Evolutionary conservation across 2,329 filamentous ascomycete species (phyloP).

Genomic region (Celoporthe dispersa): DNA sequence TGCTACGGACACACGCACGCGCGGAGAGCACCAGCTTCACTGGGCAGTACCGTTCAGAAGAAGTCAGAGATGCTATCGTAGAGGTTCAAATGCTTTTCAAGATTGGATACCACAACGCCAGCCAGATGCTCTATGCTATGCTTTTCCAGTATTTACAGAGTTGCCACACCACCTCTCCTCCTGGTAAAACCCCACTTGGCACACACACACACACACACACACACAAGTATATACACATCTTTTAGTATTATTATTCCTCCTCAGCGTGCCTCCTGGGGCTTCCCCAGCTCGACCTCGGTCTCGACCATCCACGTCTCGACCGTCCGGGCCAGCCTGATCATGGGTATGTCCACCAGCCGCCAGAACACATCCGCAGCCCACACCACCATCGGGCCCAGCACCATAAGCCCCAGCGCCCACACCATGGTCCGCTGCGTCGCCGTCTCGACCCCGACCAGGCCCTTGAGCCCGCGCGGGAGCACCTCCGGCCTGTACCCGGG

Average conservation of each 20-base stretch:
- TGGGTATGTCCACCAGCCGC: slow-evolving; percentile 56
- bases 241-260: background rate
- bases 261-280: slow-evolving; percentile 10
- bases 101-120: background rate
- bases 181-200: too few species aligned
- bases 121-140: background rate
- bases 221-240: too few species aligned
- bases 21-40: background rate
- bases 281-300: slow-evolving; percentile 27
- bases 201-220: too few species aligned
- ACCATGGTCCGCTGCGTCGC: slow-evolving; percentile 38
- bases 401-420: slow-evolving; percentile 45
- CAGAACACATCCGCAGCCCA: slow-evolving; percentile 65
- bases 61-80: background rate
- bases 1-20: too few species aligned
- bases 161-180: background rate
- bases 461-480: slow-evolving; percentile 39
- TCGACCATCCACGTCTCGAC: slow-evolving; percentile 34
- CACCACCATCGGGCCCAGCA: slow-evolving; percentile 45
- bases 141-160: background rate
- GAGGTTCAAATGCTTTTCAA: background rate
- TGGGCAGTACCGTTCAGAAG: background rate
- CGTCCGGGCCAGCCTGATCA: slow-evolving; percentile 37
- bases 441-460: slow-evolving; percentile 39
- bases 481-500: slow-evolving; percentile 32